A percentile compares a stretch with the other conserved stretches of the same genome.
These are phyloP conservation scores for Botrytis aclada DNA, from an alignment of 2,329 filamentous ascomycete genomes.

Conservation along the genomic window DNA sequence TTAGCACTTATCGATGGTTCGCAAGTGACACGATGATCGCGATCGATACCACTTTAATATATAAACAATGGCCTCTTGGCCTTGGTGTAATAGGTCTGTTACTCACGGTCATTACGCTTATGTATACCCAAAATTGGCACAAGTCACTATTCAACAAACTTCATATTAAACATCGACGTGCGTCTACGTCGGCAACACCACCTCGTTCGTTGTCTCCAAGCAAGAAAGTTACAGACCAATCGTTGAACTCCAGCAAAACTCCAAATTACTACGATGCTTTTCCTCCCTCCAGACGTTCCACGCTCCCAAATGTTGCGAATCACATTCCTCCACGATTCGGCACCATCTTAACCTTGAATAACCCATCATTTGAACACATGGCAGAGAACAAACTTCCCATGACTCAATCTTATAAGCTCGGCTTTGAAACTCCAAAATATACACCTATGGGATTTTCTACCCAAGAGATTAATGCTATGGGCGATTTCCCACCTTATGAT, in stretches of 20 bases:
- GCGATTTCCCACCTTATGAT: slow-evolving; percentile 78
- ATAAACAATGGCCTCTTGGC: slow-evolving; percentile 30
- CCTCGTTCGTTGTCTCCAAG: slow-evolving; percentile 35
- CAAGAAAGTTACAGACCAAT: slow-evolving; percentile 19
- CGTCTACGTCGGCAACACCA: slow-evolving; percentile 36
- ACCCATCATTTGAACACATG: slow-evolving; percentile 26
- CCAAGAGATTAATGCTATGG: slow-evolving; percentile 65
- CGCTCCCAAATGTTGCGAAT: slow-evolving; percentile 31
- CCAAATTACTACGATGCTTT: slow-evolving; percentile 23
- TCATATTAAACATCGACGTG: slow-evolving; percentile 32
- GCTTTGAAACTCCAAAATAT: slow-evolving; percentile 42
- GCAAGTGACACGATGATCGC: slow-evolving; percentile 6
- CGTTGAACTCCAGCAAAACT: slow-evolving; percentile 12
- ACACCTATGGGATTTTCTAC: slow-evolving; percentile 69
- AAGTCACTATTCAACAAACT: slow-evolving; percentile 29
- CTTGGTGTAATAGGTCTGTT: slow-evolving; percentile 31
- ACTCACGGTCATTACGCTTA: slow-evolving; percentile 25
- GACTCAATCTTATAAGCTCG: slow-evolving; percentile 30
- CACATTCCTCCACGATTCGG: slow-evolving; percentile 24
- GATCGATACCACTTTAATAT: slow-evolving; percentile 17
- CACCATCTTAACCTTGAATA: slow-evolving; percentile 23
- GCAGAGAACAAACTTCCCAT: slow-evolving; percentile 30
- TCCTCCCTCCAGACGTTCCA: slow-evolving; percentile 34
- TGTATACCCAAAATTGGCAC: slow-evolving; percentile 30
- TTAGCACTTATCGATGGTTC: background rate